These are phyloP conservation scores for Colletotrichum sp. DNA, from an alignment of 2,329 filamentous ascomycete species.

Conservation along the genomic window DNA sequence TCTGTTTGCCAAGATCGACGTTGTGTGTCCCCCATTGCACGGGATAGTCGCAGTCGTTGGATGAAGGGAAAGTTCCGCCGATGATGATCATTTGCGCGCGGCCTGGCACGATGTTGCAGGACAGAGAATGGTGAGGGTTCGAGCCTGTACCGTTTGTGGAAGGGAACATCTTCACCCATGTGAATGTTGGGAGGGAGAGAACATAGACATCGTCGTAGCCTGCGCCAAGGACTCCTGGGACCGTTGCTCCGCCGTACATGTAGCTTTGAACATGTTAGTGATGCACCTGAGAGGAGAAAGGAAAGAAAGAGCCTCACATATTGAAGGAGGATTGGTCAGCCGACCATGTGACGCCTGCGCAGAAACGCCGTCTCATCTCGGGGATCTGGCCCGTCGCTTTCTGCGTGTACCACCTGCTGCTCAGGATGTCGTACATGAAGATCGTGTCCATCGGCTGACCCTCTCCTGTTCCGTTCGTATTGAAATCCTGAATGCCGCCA, in stretches of 20 bases:
- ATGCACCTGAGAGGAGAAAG: neutral
- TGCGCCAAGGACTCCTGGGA: constrained; percentile 42
- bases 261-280: constrained; percentile 47
- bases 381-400: constrained; percentile 59
- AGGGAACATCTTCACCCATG: constrained; percentile 64
- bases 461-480: constrained; percentile 50
- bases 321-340: constrained; percentile 67
- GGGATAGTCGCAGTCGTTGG: constrained; percentile 55
- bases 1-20: constrained; percentile 57
- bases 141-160: constrained; percentile 40
- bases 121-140: constrained; percentile 59
- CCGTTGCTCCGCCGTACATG: constrained; percentile 62
- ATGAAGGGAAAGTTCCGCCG: constrained; percentile 61
- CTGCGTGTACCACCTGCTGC: constrained; percentile 65
- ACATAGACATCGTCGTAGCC: constrained; percentile 69
- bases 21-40: constrained; percentile 61
- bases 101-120: constrained; percentile 60
- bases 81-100: constrained; percentile 67
- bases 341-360: constrained; percentile 65
- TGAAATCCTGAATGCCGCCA: constrained; percentile 59
- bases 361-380: constrained; percentile 60
- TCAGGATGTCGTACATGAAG: constrained; percentile 65
- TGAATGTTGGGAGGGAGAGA: constrained; percentile 66
- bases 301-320: constrained; percentile 52
- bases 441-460: constrained; percentile 55